Percentiles rank a stretch among this genome's conserved stretches.
Conservation (phyloP, 352 stramenopile species). For the Pythium aphanidermatum region DNA sequence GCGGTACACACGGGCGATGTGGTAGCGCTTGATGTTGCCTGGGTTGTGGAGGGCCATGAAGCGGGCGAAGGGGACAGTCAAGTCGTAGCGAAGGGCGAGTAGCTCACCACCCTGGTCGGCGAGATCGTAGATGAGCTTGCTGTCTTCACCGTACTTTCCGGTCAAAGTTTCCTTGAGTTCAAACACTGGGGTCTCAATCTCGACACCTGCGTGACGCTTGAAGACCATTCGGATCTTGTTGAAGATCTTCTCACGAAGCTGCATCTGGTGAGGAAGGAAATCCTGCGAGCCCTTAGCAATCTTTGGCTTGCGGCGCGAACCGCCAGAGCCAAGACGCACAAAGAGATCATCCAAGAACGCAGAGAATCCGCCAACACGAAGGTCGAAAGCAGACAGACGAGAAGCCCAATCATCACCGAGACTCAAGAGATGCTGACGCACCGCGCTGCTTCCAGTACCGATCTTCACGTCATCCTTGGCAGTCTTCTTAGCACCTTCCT, state of each 20-base stretch:
- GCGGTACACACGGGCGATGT: constrained; percentile 97
- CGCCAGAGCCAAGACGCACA: constrained; percentile 55
- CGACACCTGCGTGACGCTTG: constrained; percentile 96
- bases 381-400: constrained; percentile 50
- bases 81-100: constrained; percentile 93
- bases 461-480: constrained; percentile 63
- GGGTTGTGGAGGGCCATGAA: constrained; percentile 97
- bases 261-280: constrained; percentile 96
- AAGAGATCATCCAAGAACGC: constrained; percentile 63
- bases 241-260: constrained; percentile 95
- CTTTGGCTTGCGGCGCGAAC: constrained; percentile 78
- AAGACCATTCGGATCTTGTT: constrained; percentile 97
- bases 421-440: constrained; percentile 42
- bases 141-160: constrained; percentile 99
- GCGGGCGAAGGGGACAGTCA: constrained; percentile 98
- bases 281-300: constrained; percentile 93
- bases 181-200: constrained; percentile 98
- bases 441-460: constrained; percentile 51
- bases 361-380: constrained; percentile 35
- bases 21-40: constrained; percentile 98
- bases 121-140: constrained; percentile 99
- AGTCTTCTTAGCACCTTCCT: constrained; percentile 63
- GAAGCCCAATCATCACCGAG: constrained; percentile 11
- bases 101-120: constrained; percentile 97
- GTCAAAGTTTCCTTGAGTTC: constrained; percentile 98